Evolutionary conservation across 768 basidiomycete species (phyloP).

Genomic region (Mrakia blollopis): DNA sequence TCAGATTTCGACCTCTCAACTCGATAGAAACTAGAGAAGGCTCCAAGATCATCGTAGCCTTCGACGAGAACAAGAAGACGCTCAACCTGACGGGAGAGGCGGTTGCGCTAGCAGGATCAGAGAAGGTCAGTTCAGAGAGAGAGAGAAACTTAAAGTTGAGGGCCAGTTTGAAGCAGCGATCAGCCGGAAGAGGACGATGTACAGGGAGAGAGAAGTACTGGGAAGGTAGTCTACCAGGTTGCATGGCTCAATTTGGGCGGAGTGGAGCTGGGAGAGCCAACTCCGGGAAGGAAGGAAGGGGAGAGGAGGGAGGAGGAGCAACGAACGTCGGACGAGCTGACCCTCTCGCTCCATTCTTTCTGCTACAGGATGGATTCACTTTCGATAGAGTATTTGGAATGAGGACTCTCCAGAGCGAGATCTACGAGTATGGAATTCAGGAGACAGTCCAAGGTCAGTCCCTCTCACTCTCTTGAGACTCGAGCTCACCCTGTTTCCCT

Average conservation of each 20-base stretch:
- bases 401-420: slow-evolving; percentile 81
- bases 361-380: slow-evolving; percentile 59
- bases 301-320: background rate
- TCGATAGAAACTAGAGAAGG: slow-evolving; percentile 80
- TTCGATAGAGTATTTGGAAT: slow-evolving; percentile 96
- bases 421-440: slow-evolving; percentile 98
- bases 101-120: slow-evolving; percentile 27
- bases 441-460: slow-evolving; percentile 42
- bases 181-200: too few species aligned
- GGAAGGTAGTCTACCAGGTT: too few species aligned
- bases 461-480: background rate
- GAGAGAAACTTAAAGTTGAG: too few species aligned
- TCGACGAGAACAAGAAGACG: slow-evolving; percentile 78
- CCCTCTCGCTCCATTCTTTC: background rate
- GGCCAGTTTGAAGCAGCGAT: too few species aligned
- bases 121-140: slow-evolving; percentile 47
- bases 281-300: slow-evolving; percentile 87
- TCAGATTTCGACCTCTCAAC: slow-evolving; percentile 91
- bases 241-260: too few species aligned
- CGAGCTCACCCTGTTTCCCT: slow-evolving; percentile 59
- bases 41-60: slow-evolving; percentile 81
- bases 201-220: too few species aligned
- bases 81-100: slow-evolving; percentile 54
- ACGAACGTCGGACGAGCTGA: background rate
- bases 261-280: slow-evolving; percentile 9